These are phyloP conservation scores for Monosporascus sp. DNA, from an alignment of 2,329 filamentous ascomycete species.

Conservation along the genomic window DNA sequence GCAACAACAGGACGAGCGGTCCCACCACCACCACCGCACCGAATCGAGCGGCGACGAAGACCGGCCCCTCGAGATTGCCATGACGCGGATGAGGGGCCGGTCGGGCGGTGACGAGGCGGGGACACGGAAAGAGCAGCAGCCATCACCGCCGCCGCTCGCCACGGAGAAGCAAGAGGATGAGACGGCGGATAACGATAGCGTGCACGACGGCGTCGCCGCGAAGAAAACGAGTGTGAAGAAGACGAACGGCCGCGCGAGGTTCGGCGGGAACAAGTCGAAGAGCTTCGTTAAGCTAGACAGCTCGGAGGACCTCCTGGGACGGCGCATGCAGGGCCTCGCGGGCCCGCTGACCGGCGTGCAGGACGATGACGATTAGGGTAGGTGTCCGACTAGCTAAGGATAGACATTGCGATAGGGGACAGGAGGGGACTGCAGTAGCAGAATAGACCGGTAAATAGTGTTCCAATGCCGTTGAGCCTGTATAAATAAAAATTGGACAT, in stretches of 20 bases:
- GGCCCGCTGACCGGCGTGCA: constrained; percentile 45
- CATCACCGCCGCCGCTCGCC: not conserved
- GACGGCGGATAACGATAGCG: constrained; percentile 8
- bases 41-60: constrained; percentile 77
- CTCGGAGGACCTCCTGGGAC: constrained; percentile 50
- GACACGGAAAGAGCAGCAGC: not conserved
- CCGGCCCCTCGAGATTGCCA: constrained; percentile 72
- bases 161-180: constrained; percentile 15
- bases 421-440: too few species aligned
- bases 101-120: constrained; percentile 15
- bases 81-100: constrained; percentile 41
- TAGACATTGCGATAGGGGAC: too few species aligned
- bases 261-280: constrained; percentile 30
- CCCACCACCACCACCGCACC: constrained; percentile 42
- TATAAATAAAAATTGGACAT: too few species aligned
- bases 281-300: constrained; percentile 50
- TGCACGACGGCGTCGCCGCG: constrained; percentile 11
- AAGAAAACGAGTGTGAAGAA: constrained; percentile 17
- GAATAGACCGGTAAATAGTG: too few species aligned
- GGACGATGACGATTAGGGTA: constrained; percentile 26
- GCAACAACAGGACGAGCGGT: constrained; percentile 9
- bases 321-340: constrained; percentile 54
- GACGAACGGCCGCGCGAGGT: constrained; percentile 21
- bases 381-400: too few species aligned
- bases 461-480: too few species aligned